Percentiles rank a stretch among this genome's conserved stretches.
Evolutionary conservation across 2,329 filamentous ascomycete species (phyloP).

Genomic region (Apiospora koreana): DNA sequence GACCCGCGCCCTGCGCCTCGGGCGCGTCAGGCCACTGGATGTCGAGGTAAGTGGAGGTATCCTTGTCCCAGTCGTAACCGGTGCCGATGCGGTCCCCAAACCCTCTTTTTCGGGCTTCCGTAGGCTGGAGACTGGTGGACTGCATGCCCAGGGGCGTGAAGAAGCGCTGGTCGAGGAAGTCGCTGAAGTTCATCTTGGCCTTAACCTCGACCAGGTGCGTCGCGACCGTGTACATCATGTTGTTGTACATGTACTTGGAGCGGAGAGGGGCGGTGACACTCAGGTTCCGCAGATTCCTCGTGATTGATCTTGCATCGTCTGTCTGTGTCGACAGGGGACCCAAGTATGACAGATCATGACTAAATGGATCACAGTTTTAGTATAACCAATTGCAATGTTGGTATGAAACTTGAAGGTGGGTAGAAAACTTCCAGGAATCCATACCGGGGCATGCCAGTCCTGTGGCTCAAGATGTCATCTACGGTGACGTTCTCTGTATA

Average conservation of each 20-base stretch:
- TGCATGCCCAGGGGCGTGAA: slow-evolving; percentile 25
- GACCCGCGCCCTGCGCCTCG: slow-evolving; percentile 26
- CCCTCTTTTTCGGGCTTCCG: slow-evolving; percentile 16
- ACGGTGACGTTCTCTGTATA: slow-evolving; percentile 26
- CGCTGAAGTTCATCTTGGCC: slow-evolving; percentile 19
- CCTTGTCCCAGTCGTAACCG: slow-evolving; percentile 20
- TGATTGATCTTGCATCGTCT: slow-evolving; percentile 23
- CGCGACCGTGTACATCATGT: slow-evolving; percentile 28
- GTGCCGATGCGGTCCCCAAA: slow-evolving; percentile 22
- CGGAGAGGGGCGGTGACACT: slow-evolving; percentile 20
- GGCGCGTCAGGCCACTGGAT: slow-evolving; percentile 16
- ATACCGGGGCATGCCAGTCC: slow-evolving; percentile 25
- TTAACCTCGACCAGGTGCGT: slow-evolving; percentile 25
- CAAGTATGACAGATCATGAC: slow-evolving; percentile 23
- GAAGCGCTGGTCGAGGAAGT: slow-evolving; percentile 24
- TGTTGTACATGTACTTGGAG: slow-evolving; percentile 22
- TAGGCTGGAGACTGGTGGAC: slow-evolving; percentile 24
- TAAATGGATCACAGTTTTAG: neutral
- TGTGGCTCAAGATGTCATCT: slow-evolving; percentile 26
- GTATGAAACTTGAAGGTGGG: no score
- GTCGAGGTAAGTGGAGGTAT: slow-evolving; percentile 10
- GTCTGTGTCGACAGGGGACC: slow-evolving; percentile 15
- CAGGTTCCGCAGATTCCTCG: slow-evolving; percentile 26
- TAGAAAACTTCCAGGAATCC: neutral
- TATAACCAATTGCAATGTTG: rapidly evolving